Evolutionary conservation across 2,329 filamentous ascomycete genomes (phyloP).

Genomic region (Penicillium glabrum): DNA sequence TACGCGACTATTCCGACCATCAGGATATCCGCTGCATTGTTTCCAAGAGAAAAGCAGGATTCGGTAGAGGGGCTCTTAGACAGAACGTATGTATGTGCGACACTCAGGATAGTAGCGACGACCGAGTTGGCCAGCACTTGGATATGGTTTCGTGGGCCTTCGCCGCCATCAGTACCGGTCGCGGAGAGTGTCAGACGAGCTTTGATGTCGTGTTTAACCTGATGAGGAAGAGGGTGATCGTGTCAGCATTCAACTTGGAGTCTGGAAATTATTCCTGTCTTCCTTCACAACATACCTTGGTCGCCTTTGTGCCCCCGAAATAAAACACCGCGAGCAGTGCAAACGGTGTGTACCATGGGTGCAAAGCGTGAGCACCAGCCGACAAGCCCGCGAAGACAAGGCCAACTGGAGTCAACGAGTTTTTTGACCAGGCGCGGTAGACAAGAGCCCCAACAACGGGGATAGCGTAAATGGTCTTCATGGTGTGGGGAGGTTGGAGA

Average conservation of each 20-base stretch:
- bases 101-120: constrained; percentile 67
- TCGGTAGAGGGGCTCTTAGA: constrained; percentile 9
- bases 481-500: constrained; percentile 17
- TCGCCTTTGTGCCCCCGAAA: constrained; percentile 76
- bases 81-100: constrained; percentile 52
- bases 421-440: constrained; percentile 67
- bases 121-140: constrained; percentile 90
- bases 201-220: constrained; percentile 88
- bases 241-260: background rate
- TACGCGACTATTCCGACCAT: constrained; percentile 44
- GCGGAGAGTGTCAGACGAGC: constrained; percentile 75
- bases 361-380: constrained; percentile 77
- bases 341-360: constrained; percentile 94
- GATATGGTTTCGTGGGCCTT: constrained; percentile 78
- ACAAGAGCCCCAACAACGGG: constrained; percentile 58
- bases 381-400: constrained; percentile 71
- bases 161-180: constrained; percentile 68
- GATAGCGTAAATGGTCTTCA: constrained; percentile 46
- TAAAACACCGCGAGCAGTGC: constrained; percentile 81
- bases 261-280: background rate
- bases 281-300: constrained; percentile 60
- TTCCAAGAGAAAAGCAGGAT: constrained; percentile 42
- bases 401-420: constrained; percentile 76
- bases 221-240: background rate
- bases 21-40: constrained; percentile 35